Base-by-base conservation (phyloP, 2,329 filamentous ascomycete genomes). In the Sordariomycetes sp. region DNA sequence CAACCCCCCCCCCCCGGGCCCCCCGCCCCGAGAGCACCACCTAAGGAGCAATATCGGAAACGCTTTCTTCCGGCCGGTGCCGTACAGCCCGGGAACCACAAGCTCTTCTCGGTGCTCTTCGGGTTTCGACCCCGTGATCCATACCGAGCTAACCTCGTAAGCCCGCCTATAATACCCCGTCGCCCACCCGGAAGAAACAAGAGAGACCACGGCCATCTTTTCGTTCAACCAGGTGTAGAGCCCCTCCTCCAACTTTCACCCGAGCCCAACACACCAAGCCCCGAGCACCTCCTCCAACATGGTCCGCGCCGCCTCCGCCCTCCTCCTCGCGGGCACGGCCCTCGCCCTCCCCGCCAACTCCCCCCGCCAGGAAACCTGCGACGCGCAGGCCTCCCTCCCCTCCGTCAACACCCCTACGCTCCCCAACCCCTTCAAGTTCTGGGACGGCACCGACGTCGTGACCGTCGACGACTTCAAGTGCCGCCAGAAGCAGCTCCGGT, bases 361-460 rank as follows among this genome's bases (percentile, higher is more conserved):
- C 60, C 70, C 53, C 17, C 52, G 52, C 39, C 57, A 55, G 42
- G 39, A 58, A 24, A 64, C 66, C 57, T 75, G 73, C 65, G 62
- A 67, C n/a, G 59, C 68, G 35, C 54, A 63, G 53, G 57, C 52
- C 39, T 61, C 62, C 61, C 68, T 59, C 59, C 70, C 70, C 61
- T 65, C 72, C 10, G 68, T 72, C 58, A 66, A 65, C 65, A 62
- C 62, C 32, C 65, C 66, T 59, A 69, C 72, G 65, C 69, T 76
- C 20, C 72, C 72, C 3, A 74, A 79, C 65, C 77, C 76, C 36
- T 80, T 79, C 66, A 73, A 70, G 32, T 72, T 70, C 53, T 62
- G 69, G 10, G 68, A 68, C 57, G 76, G 76, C 53, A 65, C 61
- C 24, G 72, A 70, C 61, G 70, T 79, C 54, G 69, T 70, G 7